phyloP scores from a whole-genome alignment of 345 rosid species.

The Hibiscus trionum region DNA sequence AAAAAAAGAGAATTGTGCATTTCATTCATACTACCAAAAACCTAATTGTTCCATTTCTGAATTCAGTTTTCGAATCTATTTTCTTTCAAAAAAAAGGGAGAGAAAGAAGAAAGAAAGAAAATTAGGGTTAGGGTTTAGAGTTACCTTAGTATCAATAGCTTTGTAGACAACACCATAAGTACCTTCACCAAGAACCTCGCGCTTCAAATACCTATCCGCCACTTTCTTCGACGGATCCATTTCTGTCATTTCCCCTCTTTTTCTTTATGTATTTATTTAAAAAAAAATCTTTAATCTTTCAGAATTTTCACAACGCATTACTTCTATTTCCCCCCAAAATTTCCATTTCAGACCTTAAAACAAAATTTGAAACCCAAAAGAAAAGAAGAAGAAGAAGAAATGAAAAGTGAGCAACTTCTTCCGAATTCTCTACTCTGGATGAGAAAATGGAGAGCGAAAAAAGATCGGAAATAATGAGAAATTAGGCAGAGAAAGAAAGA shows the following conservation, averaged over 20 bases:
- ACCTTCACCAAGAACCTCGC: conserved; percentile 85
- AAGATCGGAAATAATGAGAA: background rate
- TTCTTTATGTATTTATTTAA: background rate
- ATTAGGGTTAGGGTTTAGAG: conserved; percentile 7
- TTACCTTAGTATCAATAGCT: conserved; percentile 84
- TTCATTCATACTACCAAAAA: background rate
- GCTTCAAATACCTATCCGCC: conserved; percentile 85
- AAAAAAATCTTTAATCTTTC: background rate
- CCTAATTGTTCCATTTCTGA: background rate
- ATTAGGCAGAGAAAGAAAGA: background rate
- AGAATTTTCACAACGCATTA: background rate
- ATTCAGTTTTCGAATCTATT: background rate
- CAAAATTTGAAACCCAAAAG: background rate
- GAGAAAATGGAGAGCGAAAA: background rate
- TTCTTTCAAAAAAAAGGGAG: too few relatives aligned
- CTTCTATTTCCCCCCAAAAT: background rate
- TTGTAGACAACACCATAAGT: conserved; percentile 90
- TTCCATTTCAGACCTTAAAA: background rate
- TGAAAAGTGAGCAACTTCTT: background rate
- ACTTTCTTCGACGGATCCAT: conserved; percentile 68
- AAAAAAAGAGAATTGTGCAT: background rate
- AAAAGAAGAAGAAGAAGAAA: background rate
- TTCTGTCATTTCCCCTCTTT: conserved; percentile 27
- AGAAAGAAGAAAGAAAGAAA: background rate
- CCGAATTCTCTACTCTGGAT: background rate